These are phyloP conservation scores for Capronia americana DNA, from an alignment of 2,329 filamentous ascomycete species.

Conservation along the genomic window DNA sequence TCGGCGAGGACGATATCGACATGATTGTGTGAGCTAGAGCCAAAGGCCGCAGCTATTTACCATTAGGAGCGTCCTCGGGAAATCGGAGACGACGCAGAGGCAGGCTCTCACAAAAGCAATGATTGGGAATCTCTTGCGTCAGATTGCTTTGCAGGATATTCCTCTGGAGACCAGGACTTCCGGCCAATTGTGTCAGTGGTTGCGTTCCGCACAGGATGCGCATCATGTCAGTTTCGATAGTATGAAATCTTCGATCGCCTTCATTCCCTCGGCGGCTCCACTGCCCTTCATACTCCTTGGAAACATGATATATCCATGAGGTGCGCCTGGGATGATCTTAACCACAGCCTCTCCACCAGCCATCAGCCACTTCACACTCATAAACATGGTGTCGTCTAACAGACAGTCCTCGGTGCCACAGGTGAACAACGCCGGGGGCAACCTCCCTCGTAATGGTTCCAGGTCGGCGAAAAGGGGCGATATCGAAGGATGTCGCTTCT, in stretches of 20 bases:
- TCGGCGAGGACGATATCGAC: conserved; percentile 65
- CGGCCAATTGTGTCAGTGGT: not conserved
- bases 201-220: not conserved
- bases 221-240: conserved; percentile 26
- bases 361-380: conserved; percentile 62
- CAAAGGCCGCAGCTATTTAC: not conserved
- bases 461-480: conserved; percentile 61
- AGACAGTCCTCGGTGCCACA: conserved; percentile 62
- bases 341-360: conserved; percentile 58
- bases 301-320: conserved; percentile 55
- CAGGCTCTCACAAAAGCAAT: not conserved
- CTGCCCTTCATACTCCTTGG: conserved; percentile 34
- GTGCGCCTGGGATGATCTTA: conserved; percentile 60
- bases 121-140: not conserved
- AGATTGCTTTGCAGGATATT: conserved; percentile 2
- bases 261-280: conserved; percentile 36
- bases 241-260: conserved; percentile 35
- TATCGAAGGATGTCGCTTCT: conserved; percentile 55
- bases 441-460: conserved; percentile 40
- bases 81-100: not conserved
- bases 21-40: conserved; percentile 67
- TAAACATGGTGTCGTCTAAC: conserved; percentile 59
- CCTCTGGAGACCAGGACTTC: not conserved
- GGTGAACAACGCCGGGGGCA: conserved; percentile 63
- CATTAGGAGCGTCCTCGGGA: not conserved